Evolutionary conservation across 2,329 filamentous ascomycete species (phyloP), one percentile per base, ranked within the genome.

Genomic region (Cladosporium sphaerospermum): DNA sequence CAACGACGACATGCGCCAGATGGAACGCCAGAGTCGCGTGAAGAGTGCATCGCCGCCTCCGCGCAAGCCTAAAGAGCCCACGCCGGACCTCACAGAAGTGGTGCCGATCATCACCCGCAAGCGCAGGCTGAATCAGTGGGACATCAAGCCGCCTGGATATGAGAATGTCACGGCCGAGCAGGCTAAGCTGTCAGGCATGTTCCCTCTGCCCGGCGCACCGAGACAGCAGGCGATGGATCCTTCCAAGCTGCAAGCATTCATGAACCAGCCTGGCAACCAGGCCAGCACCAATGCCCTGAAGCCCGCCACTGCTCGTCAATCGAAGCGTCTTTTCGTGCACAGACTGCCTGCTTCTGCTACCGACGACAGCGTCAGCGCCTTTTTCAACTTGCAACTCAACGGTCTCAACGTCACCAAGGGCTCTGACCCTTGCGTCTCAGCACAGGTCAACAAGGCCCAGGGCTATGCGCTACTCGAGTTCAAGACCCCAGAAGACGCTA

Each of bases 141-240:
- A 99, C 70, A 96, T 99, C 71, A 99, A 99, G 75, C 93, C 93
- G 5, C 89, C 90, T 13, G 92, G 93, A 42, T 99, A 99, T 67
- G 95, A 99, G 67, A 95, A 93, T 71, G 92, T 99, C 60, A 96
- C 93, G 2, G 90, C 93, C 18, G 95, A 99, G 72, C 95, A 99
- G 71, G 95, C 93, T 47, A 99, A 99, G 77, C 80, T 99, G 42
- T 99, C 95, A 2, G 83, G 92, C 75, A 96, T 99, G 93, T 99
- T 99, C 76, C 91, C 95, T 56, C 82, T 99, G 43, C 93, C 93
- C 3, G 93, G 93, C 59, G 93, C 93, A 57, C 93, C 93, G 52
- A 84, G 93, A 62, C 90, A 96, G 70, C 91, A 96, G 66, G 86
- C 89, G 33, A 93, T 97, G 85, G 93, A 99, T 62, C 91, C 92